phyloP scores from a whole-genome alignment of 192 early-diverging fungal genomes.

The Coemansia sp. region DNA sequence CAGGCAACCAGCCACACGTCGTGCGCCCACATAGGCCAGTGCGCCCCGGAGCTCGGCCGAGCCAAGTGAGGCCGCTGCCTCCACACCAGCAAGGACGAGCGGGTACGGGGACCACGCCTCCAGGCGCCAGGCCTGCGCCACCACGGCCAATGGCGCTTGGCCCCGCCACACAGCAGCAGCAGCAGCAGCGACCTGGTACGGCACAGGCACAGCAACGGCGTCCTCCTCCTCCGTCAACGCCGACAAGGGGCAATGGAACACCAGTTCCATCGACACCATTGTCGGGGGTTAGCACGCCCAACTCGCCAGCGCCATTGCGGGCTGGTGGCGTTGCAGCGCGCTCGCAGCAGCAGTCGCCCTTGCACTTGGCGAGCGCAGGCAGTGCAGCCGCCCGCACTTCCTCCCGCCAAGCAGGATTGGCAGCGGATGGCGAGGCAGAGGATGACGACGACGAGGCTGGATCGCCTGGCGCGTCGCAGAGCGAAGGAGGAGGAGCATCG shows the following conservation, averaged over 20 bases:
- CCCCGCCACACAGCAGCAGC: constrained; percentile 10
- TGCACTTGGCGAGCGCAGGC: neutral
- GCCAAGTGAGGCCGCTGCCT: neutral
- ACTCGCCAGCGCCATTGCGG: constrained; percentile 2
- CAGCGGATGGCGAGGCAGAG: neutral
- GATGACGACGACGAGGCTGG: neutral
- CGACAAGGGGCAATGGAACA: constrained; percentile 6
- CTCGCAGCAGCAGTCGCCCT: neutral
- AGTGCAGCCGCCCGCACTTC: neutral
- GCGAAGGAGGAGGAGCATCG: neutral
- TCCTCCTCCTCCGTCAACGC: neutral
- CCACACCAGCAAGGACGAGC: neutral
- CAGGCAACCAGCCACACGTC: neutral
- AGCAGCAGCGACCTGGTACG: neutral
- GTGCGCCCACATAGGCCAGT: constrained; percentile 10
- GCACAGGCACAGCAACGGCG: neutral
- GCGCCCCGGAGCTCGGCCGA: constrained; percentile 8
- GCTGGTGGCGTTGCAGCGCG: neutral
- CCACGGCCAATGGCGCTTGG: constrained; percentile 8
- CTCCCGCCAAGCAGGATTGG: neutral
- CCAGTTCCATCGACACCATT: constrained; percentile 12
- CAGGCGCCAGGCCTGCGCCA: neutral
- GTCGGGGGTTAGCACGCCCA: constrained; percentile 38
- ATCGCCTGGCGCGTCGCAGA: neutral
- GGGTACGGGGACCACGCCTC: neutral